Base-by-base conservation (phyloP, 345 rosid species). In the Salix arbutifolia region DNA sequence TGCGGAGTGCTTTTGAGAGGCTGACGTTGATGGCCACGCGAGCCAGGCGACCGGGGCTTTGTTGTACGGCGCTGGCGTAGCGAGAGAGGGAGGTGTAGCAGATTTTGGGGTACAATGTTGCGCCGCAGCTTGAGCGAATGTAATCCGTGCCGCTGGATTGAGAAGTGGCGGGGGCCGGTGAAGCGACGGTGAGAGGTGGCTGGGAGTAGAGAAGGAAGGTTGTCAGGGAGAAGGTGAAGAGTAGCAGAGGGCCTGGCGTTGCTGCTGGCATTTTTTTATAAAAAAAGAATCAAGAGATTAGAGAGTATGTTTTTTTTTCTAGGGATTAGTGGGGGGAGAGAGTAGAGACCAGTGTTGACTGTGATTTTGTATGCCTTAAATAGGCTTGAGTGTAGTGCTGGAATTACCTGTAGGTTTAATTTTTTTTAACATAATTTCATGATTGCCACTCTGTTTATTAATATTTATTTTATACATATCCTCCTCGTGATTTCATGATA, bases 81-180 rank as follows among this genome's bases (percentile, higher is more conserved):
- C 87, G 88, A 40, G 83, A 72, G 62, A 94, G 83, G n/a, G 97
- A 86, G 71, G 85, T 56, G 83, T 70, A 92, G 88, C 98, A 94
- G 42, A 94, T 61, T 70, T 92, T 92, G 0, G 94, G 97, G 87
- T 94, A 94, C 7, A 91, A 82, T 35, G 98, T 94, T 19, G 87
- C 81, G 83, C 79, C 82, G 90, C 98, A 94, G 86, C 89, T 90
- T 19, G 86, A 48, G 1, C 89, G 96, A 88, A 94, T 89, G 89
- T 87, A 94, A n/a, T 88, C 92, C 3, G 84, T 53, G 85, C 26
- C 75, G 84, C 69, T 78, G 64, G 81, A 19, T 56, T 80, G 37
- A 42, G 82, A 25, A 3, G 9, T 3, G 74, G 75, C 8, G 58
- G 52, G 46, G 17, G 50, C 48, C 46, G 74, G 35, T 64, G 83